Evolutionary conservation across 2,329 filamentous ascomycete genomes (phyloP), one percentile per base, ranked within the genome.

Genomic region (Ceratocystis papillata): DNA sequence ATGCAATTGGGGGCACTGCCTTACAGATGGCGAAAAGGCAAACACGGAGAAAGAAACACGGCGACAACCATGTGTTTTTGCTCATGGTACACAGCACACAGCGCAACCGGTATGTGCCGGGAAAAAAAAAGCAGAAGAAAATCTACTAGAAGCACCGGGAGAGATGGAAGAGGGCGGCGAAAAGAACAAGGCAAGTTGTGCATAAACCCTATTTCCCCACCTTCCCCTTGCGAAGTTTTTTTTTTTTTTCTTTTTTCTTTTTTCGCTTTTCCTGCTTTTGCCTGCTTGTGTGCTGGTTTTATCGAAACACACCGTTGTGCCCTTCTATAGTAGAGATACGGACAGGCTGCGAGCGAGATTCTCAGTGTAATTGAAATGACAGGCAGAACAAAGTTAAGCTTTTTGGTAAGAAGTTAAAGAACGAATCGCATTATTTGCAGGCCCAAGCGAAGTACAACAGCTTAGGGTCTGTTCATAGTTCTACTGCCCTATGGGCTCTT

Each of bases 311-410:
- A 7, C 53, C 28, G 25, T 57, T 30, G 25, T 25, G 25, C 37
- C 53, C 28, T 25, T 57, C 15, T 33, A 57, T 57, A 30, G 28
- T 10, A 33, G 25, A 57, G 25, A 57, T 57, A 57, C 28, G 12
- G 28, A 17, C 28, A 15, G 50, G 25, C 2, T 30, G 50, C 8
- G 33, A 12, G 30, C 30, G 53, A 57, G 53, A 57, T 57, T 57
- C 7, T 17, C 12, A 37, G 53, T 33, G 53, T 57, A 57, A 57
- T 57, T 57, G 53, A 57, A 30, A 57, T 57, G 53, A 57, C 53
- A 57, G 53, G 12, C 28, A 57, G 25, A 57, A 57, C 53, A 57
- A 57, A 57, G 28, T 57, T 57, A 57, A 57, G 53, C 53, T 57
- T 57, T 57, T 33, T 57, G 25, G 53, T 57, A 7, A 57, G 53